Evolutionary conservation across 495 filamentous ascomycete species (phyloP).

Genomic region (Xylaria grammica): DNA sequence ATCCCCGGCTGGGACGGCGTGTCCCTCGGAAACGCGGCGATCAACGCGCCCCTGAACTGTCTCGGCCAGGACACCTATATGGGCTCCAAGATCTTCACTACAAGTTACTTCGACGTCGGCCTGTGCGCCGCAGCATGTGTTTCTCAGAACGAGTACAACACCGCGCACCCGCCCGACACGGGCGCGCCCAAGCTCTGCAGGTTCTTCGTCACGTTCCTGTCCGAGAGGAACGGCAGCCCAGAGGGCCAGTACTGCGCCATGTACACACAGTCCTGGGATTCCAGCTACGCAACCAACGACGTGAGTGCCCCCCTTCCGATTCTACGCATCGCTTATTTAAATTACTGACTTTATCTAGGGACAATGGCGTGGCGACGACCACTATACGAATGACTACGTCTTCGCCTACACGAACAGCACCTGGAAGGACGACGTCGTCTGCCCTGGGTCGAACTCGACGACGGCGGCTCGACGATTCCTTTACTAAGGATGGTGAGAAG

Average conservation of each 20-base stretch:
- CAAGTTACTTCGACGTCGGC: constrained; percentile 43
- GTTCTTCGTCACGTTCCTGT: constrained; percentile 57
- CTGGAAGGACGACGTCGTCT: not conserved
- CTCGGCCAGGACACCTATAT: constrained; percentile 44
- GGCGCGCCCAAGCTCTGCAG: constrained; percentile 44
- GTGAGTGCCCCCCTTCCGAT: constrained; percentile 23
- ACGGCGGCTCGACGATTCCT: not conserved
- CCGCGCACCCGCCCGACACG: constrained; percentile 31
- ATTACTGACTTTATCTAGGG: constrained; percentile 15
- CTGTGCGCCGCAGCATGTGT: constrained; percentile 49
- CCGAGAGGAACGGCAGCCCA: constrained; percentile 43
- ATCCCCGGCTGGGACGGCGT: constrained; percentile 38
- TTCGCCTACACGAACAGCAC: constrained; percentile 15
- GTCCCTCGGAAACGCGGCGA: constrained; percentile 44
- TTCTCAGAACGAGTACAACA: constrained; percentile 47
- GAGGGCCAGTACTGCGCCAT: constrained; percentile 36
- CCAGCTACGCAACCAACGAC: constrained; percentile 32
- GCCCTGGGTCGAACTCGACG: not conserved
- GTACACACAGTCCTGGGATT: constrained; percentile 29
- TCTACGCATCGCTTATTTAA: not conserved
- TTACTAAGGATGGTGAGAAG: too few relatives aligned
- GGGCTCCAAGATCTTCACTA: constrained; percentile 47
- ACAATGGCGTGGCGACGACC: constrained; percentile 23
- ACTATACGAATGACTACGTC: constrained; percentile 19
- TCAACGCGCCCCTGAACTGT: constrained; percentile 43